Conservation (phyloP, 192 early-diverging fungal genomes). For the Coemansia sp. region DNA sequence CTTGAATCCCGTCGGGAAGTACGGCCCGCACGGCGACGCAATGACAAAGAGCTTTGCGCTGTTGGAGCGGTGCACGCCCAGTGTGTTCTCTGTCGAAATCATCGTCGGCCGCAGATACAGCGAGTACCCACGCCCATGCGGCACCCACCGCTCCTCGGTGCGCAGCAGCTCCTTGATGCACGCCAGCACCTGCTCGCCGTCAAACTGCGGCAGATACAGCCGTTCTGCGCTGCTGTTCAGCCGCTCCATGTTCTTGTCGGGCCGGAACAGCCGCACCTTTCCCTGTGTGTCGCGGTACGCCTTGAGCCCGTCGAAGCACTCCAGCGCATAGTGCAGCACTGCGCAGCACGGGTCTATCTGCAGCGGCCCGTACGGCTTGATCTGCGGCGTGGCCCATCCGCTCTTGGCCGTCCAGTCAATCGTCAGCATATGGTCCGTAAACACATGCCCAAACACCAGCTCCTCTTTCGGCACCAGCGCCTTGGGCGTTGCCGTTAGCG, state of each 20-base stretch:
- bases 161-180: slow-evolving; percentile 82
- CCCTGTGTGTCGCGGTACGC: slow-evolving; percentile 91
- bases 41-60: slow-evolving; percentile 84
- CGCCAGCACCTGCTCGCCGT: slow-evolving; percentile 74
- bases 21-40: slow-evolving; percentile 90
- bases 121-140: slow-evolving; percentile 86
- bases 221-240: slow-evolving; percentile 76
- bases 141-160: slow-evolving; percentile 86
- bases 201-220: slow-evolving; percentile 81
- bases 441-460: slow-evolving; percentile 85
- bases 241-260: slow-evolving; percentile 96
- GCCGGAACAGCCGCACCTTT: slow-evolving; percentile 90
- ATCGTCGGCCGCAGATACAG: slow-evolving; percentile 91
- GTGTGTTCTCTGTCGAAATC: slow-evolving; percentile 83
- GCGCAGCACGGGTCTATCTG: slow-evolving; percentile 77
- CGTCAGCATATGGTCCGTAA: slow-evolving; percentile 92
- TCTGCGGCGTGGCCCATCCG: slow-evolving; percentile 75
- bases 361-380: slow-evolving; percentile 80
- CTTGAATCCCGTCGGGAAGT: slow-evolving; percentile 92
- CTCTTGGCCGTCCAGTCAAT: slow-evolving; percentile 70
- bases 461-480: slow-evolving; percentile 61
- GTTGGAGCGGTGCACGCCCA: slow-evolving; percentile 82
- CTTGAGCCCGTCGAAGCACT: slow-evolving; percentile 93
- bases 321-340: slow-evolving; percentile 92
- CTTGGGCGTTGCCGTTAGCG: slow-evolving; percentile 53